Conservation (phyloP, 2,329 filamentous ascomycete species). For the Ceratocystis ficicola region DNA sequence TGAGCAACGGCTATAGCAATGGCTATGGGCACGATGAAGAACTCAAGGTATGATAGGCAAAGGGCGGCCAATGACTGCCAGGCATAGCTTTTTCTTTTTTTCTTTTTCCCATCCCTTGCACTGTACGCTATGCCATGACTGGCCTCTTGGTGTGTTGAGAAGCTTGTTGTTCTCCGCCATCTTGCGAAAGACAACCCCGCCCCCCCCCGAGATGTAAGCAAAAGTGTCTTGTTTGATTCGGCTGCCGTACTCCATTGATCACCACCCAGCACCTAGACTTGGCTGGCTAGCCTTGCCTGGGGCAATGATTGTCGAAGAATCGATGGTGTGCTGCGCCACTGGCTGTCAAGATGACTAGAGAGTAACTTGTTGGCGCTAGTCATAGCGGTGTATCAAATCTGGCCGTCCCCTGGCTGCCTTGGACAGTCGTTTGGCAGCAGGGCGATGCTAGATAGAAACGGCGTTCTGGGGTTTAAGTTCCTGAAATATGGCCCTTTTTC, state of each 20-base stretch:
- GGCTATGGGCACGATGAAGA: conserved; percentile 20
- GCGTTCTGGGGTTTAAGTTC: no score
- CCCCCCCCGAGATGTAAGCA: no score
- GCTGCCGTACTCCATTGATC: conserved; percentile 60
- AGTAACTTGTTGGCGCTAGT: conserved; percentile 47
- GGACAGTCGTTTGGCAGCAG: conserved; percentile 51
- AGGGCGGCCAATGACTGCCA: neutral
- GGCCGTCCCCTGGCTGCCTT: conserved; percentile 50
- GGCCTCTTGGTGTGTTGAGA: no score
- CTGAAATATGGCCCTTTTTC: no score
- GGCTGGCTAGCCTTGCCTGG: conserved; percentile 60
- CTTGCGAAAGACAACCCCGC: no score
- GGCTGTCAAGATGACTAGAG: conserved; percentile 56
- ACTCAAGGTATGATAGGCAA: conserved; percentile 21
- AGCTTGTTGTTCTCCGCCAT: no score
- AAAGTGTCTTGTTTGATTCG: conserved; percentile 41
- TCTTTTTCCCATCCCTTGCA: neutral
- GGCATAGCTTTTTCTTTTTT: neutral
- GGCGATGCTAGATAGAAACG: conserved; percentile 44
- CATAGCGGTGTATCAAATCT: conserved; percentile 36
- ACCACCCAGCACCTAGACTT: conserved; percentile 59
- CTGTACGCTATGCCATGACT: no score
- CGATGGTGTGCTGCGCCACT: conserved; percentile 57
- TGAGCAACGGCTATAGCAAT: conserved; percentile 18
- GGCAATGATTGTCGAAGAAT: conserved; percentile 50